Conservation (phyloP, 257 asterid species). For the Solanum megistacrolobum region DNA sequence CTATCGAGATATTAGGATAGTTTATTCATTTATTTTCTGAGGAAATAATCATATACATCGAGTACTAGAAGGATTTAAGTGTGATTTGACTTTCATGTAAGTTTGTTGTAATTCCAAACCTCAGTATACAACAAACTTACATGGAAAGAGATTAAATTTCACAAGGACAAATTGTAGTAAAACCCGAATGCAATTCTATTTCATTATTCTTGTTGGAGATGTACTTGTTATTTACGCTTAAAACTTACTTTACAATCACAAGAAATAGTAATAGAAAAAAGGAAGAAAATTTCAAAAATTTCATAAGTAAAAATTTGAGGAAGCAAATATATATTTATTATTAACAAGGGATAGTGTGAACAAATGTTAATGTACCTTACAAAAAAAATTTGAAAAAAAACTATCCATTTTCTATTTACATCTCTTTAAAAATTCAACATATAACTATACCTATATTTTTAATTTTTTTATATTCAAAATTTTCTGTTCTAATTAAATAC, state of each 20-base stretch:
- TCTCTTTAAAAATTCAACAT: not conserved
- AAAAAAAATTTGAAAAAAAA: too few species aligned
- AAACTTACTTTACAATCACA: not conserved
- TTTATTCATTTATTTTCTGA: too few species aligned
- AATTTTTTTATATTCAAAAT: not conserved
- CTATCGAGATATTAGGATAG: too few species aligned
- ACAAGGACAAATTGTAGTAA: too few species aligned
- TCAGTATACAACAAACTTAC: too few species aligned
- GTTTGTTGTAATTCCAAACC: not conserved
- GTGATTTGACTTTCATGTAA: not conserved
- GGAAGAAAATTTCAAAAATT: not conserved
- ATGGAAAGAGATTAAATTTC: too few species aligned
- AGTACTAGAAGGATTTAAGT: not conserved
- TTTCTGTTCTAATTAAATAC: not conserved
- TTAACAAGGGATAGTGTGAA: not conserved
- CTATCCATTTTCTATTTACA: not conserved
- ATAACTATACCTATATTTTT: not conserved
- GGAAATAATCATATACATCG: too few species aligned
- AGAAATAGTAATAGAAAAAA: not conserved
- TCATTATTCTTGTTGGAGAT: not conserved
- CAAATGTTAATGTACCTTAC: not conserved
- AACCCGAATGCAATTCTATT: too few species aligned
- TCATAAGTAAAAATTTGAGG: not conserved
- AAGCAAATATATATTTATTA: too few species aligned
- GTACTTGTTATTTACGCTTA: too few species aligned